A percentile compares a stretch with the other conserved stretches of the same genome.
Evolutionary conservation across 768 basidiomycete genomes (phyloP).

Genomic region (Termitomyces bulborhizus): DNA sequence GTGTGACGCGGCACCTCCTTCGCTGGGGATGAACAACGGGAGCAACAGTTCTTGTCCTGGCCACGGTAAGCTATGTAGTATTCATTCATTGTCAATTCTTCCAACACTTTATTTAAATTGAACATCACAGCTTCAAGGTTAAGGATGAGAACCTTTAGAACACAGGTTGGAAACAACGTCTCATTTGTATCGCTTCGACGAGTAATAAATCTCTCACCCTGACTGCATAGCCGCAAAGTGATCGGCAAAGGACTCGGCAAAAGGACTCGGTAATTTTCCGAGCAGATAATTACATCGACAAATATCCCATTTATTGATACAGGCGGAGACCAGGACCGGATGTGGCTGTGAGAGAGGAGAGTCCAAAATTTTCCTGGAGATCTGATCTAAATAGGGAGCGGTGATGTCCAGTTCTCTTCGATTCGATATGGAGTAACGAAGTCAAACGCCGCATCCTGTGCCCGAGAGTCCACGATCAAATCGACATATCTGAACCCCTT

Average conservation of each 20-base stretch:
- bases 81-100: not conserved
- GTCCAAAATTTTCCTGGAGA: slow-evolving; percentile 7
- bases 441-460: slow-evolving; percentile 26
- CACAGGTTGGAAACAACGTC: not conserved
- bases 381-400: not conserved
- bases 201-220: slow-evolving; percentile 6
- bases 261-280: slow-evolving; percentile 15
- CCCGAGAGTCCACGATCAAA: slow-evolving; percentile 9
- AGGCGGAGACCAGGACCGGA: slow-evolving; percentile 16
- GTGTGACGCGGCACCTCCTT: not conserved
- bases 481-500: slow-evolving; percentile 3
- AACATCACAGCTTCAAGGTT: not conserved
- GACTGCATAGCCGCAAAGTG: not conserved
- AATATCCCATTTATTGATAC: slow-evolving; percentile 18
- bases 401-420: not conserved
- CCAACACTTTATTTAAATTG: not conserved
- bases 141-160: not conserved
- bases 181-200: slow-evolving; percentile 1
- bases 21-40: not conserved
- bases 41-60: no score
- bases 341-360: slow-evolving; percentile 11
- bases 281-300: slow-evolving; percentile 2
- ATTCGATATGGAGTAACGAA: slow-evolving; percentile 19
- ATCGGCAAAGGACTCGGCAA: slow-evolving; percentile 15
- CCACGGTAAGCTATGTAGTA: no score